Conservation (phyloP, 2,329 filamentous ascomycete genomes). For the Apiospora malaysiana region DNA sequence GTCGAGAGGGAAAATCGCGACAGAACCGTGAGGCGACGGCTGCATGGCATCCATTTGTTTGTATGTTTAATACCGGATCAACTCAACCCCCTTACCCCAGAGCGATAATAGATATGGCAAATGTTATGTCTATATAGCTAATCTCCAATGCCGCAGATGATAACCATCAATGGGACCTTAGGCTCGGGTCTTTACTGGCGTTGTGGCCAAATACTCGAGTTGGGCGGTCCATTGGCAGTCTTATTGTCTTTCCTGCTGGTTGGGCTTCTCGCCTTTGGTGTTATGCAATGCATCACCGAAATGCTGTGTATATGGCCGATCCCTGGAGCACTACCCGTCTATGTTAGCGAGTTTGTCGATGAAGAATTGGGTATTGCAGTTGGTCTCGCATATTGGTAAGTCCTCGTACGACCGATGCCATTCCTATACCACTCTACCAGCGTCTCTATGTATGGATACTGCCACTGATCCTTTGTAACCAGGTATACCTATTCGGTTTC, state of each 20-base stretch:
- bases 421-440: background rate
- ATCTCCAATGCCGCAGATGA: conserved; percentile 32
- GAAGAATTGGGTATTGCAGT: conserved; percentile 40
- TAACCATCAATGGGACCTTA: conserved; percentile 37
- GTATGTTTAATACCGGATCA: conserved; percentile 27
- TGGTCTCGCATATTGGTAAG: conserved; percentile 42
- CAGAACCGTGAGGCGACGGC: conserved; percentile 33
- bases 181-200: conserved; percentile 39
- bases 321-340: conserved; percentile 39
- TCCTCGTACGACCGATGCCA: background rate
- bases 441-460: too few species aligned
- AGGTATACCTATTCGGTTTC: conserved; percentile 39
- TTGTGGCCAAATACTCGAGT: conserved; percentile 37
- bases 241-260: conserved; percentile 37
- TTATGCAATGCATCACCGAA: conserved; percentile 41
- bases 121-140: background rate
- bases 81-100: background rate
- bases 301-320: conserved; percentile 42
- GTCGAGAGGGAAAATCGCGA: conserved; percentile 29
- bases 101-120: background rate
- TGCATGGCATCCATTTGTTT: conserved; percentile 35
- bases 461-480: conserved; percentile 14
- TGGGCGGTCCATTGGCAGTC: conserved; percentile 36
- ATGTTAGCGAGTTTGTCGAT: conserved; percentile 41
- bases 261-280: conserved; percentile 37